phyloP scores from a whole-genome alignment of 23 red algal genomes.

The Gracilaria gracilis region DNA sequence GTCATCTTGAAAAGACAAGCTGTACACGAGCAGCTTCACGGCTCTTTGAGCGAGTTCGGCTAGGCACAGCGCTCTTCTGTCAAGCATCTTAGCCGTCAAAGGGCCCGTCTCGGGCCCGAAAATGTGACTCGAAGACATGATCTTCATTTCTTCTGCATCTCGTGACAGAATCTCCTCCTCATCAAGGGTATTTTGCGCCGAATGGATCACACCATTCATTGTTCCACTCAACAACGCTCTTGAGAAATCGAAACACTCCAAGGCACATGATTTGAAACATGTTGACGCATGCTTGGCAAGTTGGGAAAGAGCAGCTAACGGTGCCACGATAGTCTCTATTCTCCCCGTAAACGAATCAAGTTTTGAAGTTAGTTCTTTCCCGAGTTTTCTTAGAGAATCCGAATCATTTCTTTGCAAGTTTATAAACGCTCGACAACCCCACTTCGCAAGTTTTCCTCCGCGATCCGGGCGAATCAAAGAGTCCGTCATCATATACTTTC shows the following conservation, averaged over 20 bases:
- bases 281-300: slow-evolving; percentile 57
- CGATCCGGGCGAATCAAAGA: slow-evolving; percentile 27
- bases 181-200: neutral
- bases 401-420: slow-evolving; percentile 6
- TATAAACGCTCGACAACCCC: slow-evolving; percentile 42
- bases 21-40: slow-evolving; percentile 55
- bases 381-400: neutral
- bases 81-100: slow-evolving; percentile 8
- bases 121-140: neutral
- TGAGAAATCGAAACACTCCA: slow-evolving; percentile 74
- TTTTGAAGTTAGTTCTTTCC: slow-evolving; percentile 7
- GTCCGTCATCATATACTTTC: slow-evolving; percentile 18
- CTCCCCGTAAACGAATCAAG: slow-evolving; percentile 51
- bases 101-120: slow-evolving; percentile 8
- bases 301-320: slow-evolving; percentile 53
- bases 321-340: slow-evolving; percentile 40
- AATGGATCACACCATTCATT: slow-evolving; percentile 43
- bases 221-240: slow-evolving; percentile 63
- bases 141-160: slow-evolving; percentile 7
- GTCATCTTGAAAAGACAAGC: slow-evolving; percentile 34
- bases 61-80: neutral
- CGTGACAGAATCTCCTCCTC: neutral
- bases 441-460: slow-evolving; percentile 37
- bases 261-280: slow-evolving; percentile 43
- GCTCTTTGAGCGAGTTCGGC: slow-evolving; percentile 54